A percentile compares a stretch with the other conserved stretches of the same genome.
These are phyloP conservation scores for Penicillium antarcticum DNA, from an alignment of 495 filamentous ascomycete species.

Conservation along the genomic window DNA sequence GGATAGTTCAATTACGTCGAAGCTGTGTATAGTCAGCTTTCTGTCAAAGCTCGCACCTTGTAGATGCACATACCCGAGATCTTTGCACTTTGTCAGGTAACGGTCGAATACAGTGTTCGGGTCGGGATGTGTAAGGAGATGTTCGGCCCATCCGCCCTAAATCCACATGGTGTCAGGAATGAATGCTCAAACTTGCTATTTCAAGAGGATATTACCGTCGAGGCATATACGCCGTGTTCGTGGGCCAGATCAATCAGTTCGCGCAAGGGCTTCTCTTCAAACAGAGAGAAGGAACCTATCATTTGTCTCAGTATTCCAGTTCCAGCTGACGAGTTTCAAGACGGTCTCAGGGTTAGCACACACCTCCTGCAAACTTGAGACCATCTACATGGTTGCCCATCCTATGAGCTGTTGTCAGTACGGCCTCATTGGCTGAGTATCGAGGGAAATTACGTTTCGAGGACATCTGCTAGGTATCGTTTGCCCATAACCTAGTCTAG, in stretches of 20 bases:
- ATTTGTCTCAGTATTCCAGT: not conserved
- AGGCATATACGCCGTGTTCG: constrained; percentile 51
- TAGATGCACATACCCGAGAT: constrained; percentile 34
- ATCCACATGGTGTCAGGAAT: not conserved
- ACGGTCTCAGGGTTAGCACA: not conserved
- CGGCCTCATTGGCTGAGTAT: not conserved
- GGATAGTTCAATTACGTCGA: constrained; percentile 55
- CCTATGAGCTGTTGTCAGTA: constrained; percentile 13
- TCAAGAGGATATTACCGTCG: constrained; percentile 33
- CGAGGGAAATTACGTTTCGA: constrained; percentile 41
- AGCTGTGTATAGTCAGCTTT: constrained; percentile 22
- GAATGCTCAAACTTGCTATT: not conserved
- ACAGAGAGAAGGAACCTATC: constrained; percentile 50
- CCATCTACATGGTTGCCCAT: constrained; percentile 56
- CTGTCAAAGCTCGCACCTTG: not conserved
- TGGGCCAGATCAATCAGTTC: constrained; percentile 54
- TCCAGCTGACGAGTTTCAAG: not conserved
- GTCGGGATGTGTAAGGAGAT: constrained; percentile 49
- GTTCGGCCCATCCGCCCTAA: constrained; percentile 54
- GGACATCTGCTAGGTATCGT: constrained; percentile 47
- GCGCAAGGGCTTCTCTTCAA: constrained; percentile 43
- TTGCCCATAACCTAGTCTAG: constrained; percentile 46
- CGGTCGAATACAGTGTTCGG: constrained; percentile 43
- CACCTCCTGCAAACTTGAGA: constrained; percentile 56
- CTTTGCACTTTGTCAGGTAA: constrained; percentile 50